Evolutionary conservation across 2,329 filamentous ascomycete genomes (phyloP).

Genomic region (Stemphylium vesicarium): DNA sequence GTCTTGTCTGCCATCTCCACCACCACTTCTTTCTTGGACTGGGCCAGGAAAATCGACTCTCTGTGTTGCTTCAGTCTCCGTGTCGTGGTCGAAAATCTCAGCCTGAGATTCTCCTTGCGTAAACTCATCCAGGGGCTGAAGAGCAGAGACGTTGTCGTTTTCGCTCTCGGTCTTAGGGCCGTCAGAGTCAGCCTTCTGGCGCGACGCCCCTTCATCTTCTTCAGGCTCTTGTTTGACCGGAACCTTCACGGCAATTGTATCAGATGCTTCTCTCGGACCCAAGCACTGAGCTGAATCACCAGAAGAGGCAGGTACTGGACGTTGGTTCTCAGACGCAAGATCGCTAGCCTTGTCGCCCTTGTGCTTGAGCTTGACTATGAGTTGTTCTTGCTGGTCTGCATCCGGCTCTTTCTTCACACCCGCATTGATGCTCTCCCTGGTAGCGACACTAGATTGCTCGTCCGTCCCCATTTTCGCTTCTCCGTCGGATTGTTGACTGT

Average conservation of each 20-base stretch:
- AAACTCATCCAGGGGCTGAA: not conserved
- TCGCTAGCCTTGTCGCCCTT: not conserved
- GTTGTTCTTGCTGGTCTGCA: not conserved
- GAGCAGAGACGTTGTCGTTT: not conserved
- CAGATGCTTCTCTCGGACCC: no score
- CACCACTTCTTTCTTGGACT: not conserved
- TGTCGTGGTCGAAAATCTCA: not conserved
- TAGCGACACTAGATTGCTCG: not conserved
- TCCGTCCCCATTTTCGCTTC: not conserved
- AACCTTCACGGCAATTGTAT: not conserved
- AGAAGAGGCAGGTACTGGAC: not conserved
- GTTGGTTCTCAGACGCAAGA: not conserved
- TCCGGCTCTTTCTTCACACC: not conserved
- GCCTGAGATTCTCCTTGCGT: not conserved
- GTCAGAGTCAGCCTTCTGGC: not conserved
- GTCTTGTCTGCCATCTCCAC: not conserved
- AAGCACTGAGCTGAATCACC: no score
- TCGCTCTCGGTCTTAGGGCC: not conserved
- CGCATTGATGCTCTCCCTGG: not conserved
- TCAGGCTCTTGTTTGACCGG: not conserved
- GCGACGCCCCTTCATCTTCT: not conserved
- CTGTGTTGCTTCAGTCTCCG: not conserved
- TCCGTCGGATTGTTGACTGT: no score
- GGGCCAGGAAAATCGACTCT: not conserved
- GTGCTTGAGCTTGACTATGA: constrained; percentile 5